These are phyloP conservation scores for Phytophthora constricta DNA, from an alignment of 352 stramenopile genomes.

Conservation along the genomic window DNA sequence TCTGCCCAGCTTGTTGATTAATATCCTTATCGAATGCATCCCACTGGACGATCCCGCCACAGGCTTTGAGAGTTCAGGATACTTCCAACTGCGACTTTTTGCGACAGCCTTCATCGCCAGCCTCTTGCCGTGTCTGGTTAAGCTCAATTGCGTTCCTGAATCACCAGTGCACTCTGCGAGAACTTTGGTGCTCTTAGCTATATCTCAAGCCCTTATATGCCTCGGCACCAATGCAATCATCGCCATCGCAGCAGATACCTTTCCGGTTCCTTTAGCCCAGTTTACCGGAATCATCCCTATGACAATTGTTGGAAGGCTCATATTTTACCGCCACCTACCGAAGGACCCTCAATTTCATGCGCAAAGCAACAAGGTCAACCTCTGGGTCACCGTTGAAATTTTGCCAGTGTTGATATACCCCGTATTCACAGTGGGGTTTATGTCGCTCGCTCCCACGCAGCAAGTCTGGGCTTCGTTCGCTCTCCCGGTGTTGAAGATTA, in stretches of 20 bases:
- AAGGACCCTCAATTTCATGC: slow-evolving; percentile 17
- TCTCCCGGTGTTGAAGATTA: slow-evolving; percentile 28
- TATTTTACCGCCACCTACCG: slow-evolving; percentile 23
- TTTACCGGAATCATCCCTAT: slow-evolving; percentile 31
- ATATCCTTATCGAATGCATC: slow-evolving; percentile 39
- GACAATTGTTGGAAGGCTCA: slow-evolving; percentile 8
- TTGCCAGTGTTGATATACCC: slow-evolving; percentile 38
- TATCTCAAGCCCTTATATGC: slow-evolving; percentile 25
- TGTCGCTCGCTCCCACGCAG: slow-evolving; percentile 13
- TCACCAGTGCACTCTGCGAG: slow-evolving; percentile 20
- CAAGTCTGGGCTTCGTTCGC: slow-evolving; percentile 38
- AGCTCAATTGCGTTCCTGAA: slow-evolving; percentile 39
- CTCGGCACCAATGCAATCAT: slow-evolving; percentile 28
- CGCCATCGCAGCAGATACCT: slow-evolving; percentile 25
- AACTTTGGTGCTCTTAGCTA: slow-evolving; percentile 10
- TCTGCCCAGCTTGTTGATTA: slow-evolving; percentile 34
- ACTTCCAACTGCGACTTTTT: slow-evolving; percentile 40
- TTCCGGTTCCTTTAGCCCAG: slow-evolving; percentile 46
- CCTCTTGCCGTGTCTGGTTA: slow-evolving; percentile 16
- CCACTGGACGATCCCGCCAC: slow-evolving; percentile 24
- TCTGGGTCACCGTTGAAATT: slow-evolving; percentile 11
- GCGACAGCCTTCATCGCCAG: slow-evolving; percentile 21
- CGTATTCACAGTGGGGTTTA: slow-evolving; percentile 34
- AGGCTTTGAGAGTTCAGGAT: slow-evolving; percentile 22
- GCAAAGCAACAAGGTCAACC: slow-evolving; percentile 19